Evolutionary conservation across 257 asterid species (phyloP), one percentile per base, ranked within the genome.

Genomic region (Scutellaria baicalensis): DNA sequence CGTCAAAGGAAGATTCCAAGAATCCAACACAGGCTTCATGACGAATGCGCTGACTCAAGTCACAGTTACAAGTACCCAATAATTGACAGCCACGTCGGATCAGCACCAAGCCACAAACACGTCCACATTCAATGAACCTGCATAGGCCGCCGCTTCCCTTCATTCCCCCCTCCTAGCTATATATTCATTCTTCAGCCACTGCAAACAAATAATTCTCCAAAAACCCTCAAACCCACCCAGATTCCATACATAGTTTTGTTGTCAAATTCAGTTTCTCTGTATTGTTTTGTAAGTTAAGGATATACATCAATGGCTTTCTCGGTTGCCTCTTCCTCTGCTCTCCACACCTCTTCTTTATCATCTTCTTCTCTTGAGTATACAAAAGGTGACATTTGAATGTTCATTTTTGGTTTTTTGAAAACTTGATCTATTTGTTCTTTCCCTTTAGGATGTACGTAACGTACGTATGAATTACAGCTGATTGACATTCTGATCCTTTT

Each of bases 41-140:
- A 89, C 94, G 86, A 16, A 59, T 67, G 80, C 31, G 89, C 87
- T 81, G 90, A 84, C 64, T 3, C 56, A 13, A 52, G 38, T 56
- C 54, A 17, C 12, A 9, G 6, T 21, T 52, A 44, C 64, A 12
- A 0, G 4, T 3, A 20, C 0, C 84, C 84, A 80, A 71, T 75
- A 47, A 63, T 0, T 0, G 10, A 0, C 0, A 5, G 81, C 81
- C 87, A 82, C 78, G 74, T 82, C 70, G 58, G 52, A 39, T 38
- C 9, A 43, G 21, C 12, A 21, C 31, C 9, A 18, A 56, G 16
- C 79, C 82, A 0, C 48, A 78, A 90, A 64, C 61, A 72, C 86
- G 93, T 88, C 95, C 83, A 90, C 78, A 78, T 88, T 86, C 97
- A 84, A 81, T 86, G 96, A 75, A 90, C 77, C 90, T 82, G 58